Evolutionary conservation across 2,329 filamentous ascomycete species (phyloP), one percentile per base, ranked within the genome.

Genomic region (Cercospora sp.): DNA sequence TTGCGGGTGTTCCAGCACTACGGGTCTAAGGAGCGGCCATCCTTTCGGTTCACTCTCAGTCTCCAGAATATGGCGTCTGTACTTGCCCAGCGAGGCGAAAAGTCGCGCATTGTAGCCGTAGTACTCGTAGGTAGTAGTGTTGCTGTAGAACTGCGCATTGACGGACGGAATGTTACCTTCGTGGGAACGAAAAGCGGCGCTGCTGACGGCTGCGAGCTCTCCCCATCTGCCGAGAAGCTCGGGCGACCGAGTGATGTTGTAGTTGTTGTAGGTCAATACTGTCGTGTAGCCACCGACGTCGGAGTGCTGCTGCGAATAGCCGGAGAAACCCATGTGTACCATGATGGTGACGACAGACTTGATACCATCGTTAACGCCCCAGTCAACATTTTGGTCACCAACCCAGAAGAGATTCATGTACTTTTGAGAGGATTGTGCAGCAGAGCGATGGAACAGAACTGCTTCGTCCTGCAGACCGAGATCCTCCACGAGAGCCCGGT

Each of bases 401-500:
- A 76, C 77, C 79, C 79, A 80, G 75, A 80, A 80, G 7, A 80
- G 72, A 63, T 80, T 80, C 71, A 77, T 78, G 69, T 79, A 71
- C 12, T 74, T 72, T 61, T 78, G 76, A 0, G 78, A 73, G 1
- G 72, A 74, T 59, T 78, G 75, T 7, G 77, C 73, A 0, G 78
- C 77, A 2, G 77, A 79, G 12, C 78, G 77, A 62, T 80, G 78
- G 72, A 80, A 80, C 7, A 77, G 71, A 43, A 80, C 71, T 0
- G 76, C 74, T 60, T 80, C 78, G 16, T 72, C 63, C 60, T 78
- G 71, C 8, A 75, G 70, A 6, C 72, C 70, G 5, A 77, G 72
- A 10, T 73, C 73, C 53, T 77, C 73, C 9, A 74, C 70, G 3
- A 79, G 69, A 3, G 72, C 71, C 26, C 78, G 76, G 59, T 79